Base-by-base conservation (phyloP, 148 eudicot species). In the Amaranthus palmeri region DNA sequence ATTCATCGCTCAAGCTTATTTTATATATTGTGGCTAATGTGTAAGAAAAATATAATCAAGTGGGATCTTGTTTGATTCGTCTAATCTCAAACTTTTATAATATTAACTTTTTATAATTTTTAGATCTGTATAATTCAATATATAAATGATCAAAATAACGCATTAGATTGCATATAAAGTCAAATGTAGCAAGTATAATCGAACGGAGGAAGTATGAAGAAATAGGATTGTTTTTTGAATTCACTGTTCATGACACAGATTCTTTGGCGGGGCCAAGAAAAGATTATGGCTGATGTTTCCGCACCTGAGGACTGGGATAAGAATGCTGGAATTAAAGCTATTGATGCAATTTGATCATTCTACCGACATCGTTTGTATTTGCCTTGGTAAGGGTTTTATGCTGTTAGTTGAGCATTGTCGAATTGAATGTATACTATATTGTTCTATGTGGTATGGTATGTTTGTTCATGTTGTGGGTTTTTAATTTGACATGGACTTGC, bases 241-340 rank as follows among this genome's bases (percentile, higher is more conserved):
- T 50, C 71, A 61, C 6, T 72, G 53, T n/a, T 77, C 79, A 75
- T 66, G 49, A 10, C 79, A 78, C 81, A 93, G 98, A 84, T 93
- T 72, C 90, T 93, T 74, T 83, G 88, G 90, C 88, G 88, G 74
- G 92, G 95, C 52, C 90, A 87, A 81, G 93, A 92, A 68, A 83
- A 88, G 78, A 68, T 90, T 56, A 88, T 88, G 92, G 77, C 85
- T 65, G 88, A 81, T 78, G 90, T 85, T 73, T 83, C 89, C 48
- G 75, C 92, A 54, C 98, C 90, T 36, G 93, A 92, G 74, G 86
- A 78, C 7, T 88, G 96, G 93, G 92, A 88, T 83, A 83, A 83
- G 73, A 78, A 54, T 70, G 91, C 96, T 77, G 92, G 91, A 66
- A 82, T 89, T 55, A 87, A 72, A 80, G 82, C 77, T 47, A 72